Base-by-base conservation (phyloP, 2,329 filamentous ascomycete genomes). In the Aspergillus sp. region DNA sequence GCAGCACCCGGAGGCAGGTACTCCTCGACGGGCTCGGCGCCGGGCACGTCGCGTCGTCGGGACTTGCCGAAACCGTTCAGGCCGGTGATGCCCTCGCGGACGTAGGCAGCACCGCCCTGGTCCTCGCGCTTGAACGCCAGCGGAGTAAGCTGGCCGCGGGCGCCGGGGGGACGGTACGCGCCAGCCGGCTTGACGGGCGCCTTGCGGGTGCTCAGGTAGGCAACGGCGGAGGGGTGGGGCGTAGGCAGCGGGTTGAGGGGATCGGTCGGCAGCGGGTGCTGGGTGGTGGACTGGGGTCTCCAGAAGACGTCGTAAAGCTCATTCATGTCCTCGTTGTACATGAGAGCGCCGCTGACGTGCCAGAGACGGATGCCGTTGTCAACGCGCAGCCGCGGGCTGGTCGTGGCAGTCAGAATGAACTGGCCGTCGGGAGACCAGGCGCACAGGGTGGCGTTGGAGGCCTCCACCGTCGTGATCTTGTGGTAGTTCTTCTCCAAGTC, bases 51-150 rank as follows among this genome's bases (percentile, higher is more conserved):
- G 61, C 91, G 88, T 63, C 89, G 87, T 43, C 83, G 83, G 58
- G 74, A 85, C 68, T 81, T 83, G 55, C 84, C 91, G 66, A 96
- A 97, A n/a, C 89, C 90, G 65, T 93, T 95, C 45, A 85, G 17
- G 23, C 63, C 67, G 20, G 83, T 80, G 36, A 86, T 82, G 23
- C 90, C 91, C 59, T 94, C 93, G 71, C 89, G 87, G 54, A 90
- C 78, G 67, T 92, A 95, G 5, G 93, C 92, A 7, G 89, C 89
- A 49, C 94, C 94, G 48, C 94, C 94, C 75, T 99, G 91, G 60
- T 99, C 94, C 73, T 99, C 94, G 53, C 94, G 91, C 81, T 96
- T 96, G 80, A 97, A 99, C 63, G 94, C 89, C 57, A 97, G 79
- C 9, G 94, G 94, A 0, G 94, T 97, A 49, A 86, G 83, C 58